phyloP scores from a whole-genome alignment of 768 basidiomycete genomes.

The Pisolithus tinctorius region DNA sequence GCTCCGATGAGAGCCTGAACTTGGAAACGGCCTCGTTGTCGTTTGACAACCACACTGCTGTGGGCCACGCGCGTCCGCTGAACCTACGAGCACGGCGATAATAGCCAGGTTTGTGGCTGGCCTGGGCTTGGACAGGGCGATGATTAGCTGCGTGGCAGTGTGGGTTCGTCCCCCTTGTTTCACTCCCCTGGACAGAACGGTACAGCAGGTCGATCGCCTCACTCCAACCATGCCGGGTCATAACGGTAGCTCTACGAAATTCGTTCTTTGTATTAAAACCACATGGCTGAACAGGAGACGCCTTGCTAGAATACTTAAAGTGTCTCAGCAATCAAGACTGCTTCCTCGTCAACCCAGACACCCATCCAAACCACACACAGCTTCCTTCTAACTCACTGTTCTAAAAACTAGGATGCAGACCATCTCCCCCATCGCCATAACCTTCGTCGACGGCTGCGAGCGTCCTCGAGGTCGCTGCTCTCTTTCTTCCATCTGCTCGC shows the following conservation, averaged over 20 bases:
- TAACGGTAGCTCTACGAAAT: background rate
- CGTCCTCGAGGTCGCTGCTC: conserved; percentile 14
- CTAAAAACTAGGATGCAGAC: conserved; percentile 5
- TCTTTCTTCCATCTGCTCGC: conserved; percentile 9
- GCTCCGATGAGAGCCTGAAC: no score
- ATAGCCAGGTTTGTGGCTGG: background rate
- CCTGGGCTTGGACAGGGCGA: background rate
- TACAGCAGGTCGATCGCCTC: conserved; percentile 2
- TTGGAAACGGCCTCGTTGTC: no score
- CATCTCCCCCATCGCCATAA: conserved; percentile 10
- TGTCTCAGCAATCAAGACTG: background rate
- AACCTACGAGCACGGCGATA: background rate
- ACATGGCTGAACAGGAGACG: conserved; percentile 2
- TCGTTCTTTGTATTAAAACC: background rate
- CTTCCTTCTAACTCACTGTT: background rate
- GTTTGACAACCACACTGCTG: background rate
- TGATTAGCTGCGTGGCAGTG: background rate
- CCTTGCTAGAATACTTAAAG: conserved; percentile 4
- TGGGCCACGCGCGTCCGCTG: background rate
- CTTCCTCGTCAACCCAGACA: background rate
- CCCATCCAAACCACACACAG: conserved; percentile 6
- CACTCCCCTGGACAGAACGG: background rate
- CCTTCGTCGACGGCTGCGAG: conserved; percentile 5
- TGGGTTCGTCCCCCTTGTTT: background rate
- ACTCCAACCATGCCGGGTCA: conserved; percentile 1